Conservation (phyloP, 345 rosid genomes). For the Lenwebbia sp. region DNA sequence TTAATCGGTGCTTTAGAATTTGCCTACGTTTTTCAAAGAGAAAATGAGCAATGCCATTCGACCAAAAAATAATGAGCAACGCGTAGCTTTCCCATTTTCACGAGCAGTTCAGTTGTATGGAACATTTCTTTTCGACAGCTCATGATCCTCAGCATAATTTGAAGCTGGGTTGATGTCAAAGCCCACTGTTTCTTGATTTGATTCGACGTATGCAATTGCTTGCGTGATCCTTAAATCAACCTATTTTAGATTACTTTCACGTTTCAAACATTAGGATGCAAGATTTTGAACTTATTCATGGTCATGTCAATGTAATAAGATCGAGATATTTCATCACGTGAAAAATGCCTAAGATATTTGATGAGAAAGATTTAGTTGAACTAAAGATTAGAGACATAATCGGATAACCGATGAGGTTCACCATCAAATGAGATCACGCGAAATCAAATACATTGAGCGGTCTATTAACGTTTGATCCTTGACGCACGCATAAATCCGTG, state of each 20-base stretch:
- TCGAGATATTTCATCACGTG: neutral
- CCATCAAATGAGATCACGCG: no score
- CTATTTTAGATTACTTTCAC: neutral
- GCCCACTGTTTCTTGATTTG: no score
- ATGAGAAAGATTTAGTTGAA: neutral
- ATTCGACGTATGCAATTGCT: neutral
- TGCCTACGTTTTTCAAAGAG: neutral
- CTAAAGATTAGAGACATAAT: no score
- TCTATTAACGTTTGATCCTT: fast-evolving
- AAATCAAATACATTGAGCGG: neutral
- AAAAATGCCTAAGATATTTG: neutral
- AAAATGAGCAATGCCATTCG: neutral
- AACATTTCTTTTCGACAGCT: no score
- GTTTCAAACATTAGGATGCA: no score
- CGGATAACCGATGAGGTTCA: no score
- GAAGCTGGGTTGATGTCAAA: neutral
- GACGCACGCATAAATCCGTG: fast-evolving
- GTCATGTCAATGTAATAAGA: fast-evolving
- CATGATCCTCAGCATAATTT: neutral
- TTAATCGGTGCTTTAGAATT: neutral
- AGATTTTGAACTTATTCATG: neutral
- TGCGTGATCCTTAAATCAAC: neutral
- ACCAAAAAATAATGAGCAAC: neutral
- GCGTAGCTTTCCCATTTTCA: no score
- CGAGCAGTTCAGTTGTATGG: no score